Evolutionary conservation across 202 grass and related monocot species (phyloP), one percentile per base, ranked within the genome.

Genomic region (Hordeum pubiflorum): DNA sequence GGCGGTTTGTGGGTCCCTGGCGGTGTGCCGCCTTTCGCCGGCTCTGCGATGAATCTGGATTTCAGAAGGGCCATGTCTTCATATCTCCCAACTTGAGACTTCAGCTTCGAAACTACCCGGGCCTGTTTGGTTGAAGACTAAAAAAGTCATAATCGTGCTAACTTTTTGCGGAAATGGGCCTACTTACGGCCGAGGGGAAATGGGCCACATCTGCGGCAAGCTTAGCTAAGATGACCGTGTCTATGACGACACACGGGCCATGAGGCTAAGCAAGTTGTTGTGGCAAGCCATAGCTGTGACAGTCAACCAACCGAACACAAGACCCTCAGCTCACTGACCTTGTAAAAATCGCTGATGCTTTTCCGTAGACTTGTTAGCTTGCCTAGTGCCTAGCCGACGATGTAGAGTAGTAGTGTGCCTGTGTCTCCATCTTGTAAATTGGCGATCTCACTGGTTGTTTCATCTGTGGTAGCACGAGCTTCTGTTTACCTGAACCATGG

Each of bases 1-100:
- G 63, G 74, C 4, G 71, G 69, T 41, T 44, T 96, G 67, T 99
- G 90, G 90, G 71, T 93, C 55, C 91, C 96, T 55, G 79, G 81
- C 68, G 84, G 86, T 27, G 84, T 55, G 6, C 70, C 61, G 61
- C 80, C 69, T 27, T 82, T 83, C 6, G 11, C 55, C 46, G 75
- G 69, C 57, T 83, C 82, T 17, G 64, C 90, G 41, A 86, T 83
- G 18, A 87, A 87, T 64, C 63, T 86, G 48, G 85, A 93, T 73
- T 90, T 93, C 78, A 89, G 29, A 78, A 93, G 90, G 64, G 87
- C 84, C 60, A 93, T 99, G 96, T 87, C 96, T 62, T 85, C 96
- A 14, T 87, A 81, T 76, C 73, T 86, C 48, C 76, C 87, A 52
- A 81, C 84, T 41, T 93, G 90, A 78, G 43, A 69, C 63, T 40